Evolutionary conservation across 1,284 basidiomycete genomes (phyloP), one percentile per base, ranked within the genome.

Genomic region (Malassezia restricta): DNA sequence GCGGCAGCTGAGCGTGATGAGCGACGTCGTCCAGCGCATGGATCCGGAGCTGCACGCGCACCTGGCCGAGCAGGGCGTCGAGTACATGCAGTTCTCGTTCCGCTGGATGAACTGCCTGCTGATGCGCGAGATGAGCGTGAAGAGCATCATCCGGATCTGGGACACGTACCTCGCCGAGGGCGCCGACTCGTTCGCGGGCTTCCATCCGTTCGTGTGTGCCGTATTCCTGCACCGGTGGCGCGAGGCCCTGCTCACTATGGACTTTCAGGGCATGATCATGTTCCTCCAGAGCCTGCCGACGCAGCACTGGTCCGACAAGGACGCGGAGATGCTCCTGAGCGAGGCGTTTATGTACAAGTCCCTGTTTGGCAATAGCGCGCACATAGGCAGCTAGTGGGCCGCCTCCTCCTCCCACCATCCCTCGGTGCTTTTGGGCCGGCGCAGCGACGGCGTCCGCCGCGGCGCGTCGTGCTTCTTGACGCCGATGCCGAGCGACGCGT

Each of bases 211-310:
- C 41, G 71, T 73, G 28, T 73, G 71, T 51, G 63, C 65, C 11
- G 71, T 67, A 8, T 68, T 73, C 28, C 47, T 73, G 43, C 61
- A 64, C 58, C 64, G 64, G 44, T 73, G 71, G 71, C 65, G 62
- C 31, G 58, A 56, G 6, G 53, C 62, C 52, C 57, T 73, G 24
- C 49, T 46, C 24, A 54, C 57, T 38, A 71, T 73, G 69, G 71
- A 73, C 40, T 73, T 73, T 40, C 69, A 71, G 87, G 89, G 88
- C 46, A 94, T 96, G 74, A 98, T 98, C 75, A 96, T 98, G 85
- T 98, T 95, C 76, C 79, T 98, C 3, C 92, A 98, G 75, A 87
- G 87, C 3, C 79, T 95, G 5, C 92, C 94, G 8, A 98, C 92
- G 2, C 87, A 92, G 66, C 80, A 81, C 47, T 98, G 94, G 92